Conservation (phyloP, 768 basidiomycete species). For the Serendipita sp. region DNA sequence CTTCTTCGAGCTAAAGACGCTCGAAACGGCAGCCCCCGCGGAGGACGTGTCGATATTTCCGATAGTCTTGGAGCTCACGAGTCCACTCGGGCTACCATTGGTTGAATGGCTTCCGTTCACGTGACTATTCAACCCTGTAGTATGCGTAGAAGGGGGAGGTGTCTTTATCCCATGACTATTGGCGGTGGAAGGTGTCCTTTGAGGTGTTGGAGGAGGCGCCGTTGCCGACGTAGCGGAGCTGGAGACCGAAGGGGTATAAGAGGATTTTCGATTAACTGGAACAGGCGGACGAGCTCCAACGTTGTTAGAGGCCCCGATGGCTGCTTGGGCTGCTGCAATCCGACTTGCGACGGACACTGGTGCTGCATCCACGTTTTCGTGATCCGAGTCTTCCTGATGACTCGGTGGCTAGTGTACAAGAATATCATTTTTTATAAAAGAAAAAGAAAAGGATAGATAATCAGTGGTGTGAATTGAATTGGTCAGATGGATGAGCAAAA, state of each 20-base stretch:
- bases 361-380: not conserved
- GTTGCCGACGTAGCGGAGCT: not conserved
- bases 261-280: not conserved
- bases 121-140: not conserved
- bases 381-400: not conserved
- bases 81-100: not conserved
- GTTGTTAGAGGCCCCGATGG: not conserved
- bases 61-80: not conserved
- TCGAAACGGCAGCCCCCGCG: not conserved
- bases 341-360: slow-evolving; percentile 1
- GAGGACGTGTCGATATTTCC: not conserved
- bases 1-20: not conserved
- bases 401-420: not conserved
- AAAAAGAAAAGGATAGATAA: not conserved
- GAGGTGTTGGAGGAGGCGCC: not conserved
- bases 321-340: slow-evolving; percentile 2
- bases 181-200: not conserved
- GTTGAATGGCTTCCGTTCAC: not conserved
- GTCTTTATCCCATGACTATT: not conserved
- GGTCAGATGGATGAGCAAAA: not conserved
- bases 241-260: not conserved
- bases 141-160: not conserved
- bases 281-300: not conserved
- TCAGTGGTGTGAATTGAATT: too few relatives aligned
- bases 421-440: not conserved